These are phyloP conservation scores for Hypericum perforatum DNA, from an alignment of 345 rosid genomes.

Conservation along the genomic window DNA sequence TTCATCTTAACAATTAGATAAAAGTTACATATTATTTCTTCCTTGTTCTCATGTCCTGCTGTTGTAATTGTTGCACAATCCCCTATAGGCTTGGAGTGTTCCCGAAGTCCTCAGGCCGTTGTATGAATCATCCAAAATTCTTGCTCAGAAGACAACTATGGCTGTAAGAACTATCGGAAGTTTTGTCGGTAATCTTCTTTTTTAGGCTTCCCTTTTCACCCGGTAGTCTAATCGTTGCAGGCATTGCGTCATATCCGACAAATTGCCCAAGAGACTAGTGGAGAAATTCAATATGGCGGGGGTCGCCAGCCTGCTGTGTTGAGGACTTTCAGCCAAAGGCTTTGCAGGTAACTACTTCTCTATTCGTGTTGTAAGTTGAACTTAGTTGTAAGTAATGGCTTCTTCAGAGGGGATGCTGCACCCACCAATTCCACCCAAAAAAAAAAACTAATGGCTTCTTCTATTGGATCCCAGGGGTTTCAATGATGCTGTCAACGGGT, in stretches of 20 bases:
- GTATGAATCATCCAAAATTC: conserved; percentile 83
- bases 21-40: neutral
- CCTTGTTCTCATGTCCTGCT: neutral
- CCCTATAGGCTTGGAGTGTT: conserved; percentile 65
- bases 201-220: conserved; percentile 2
- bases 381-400: neutral
- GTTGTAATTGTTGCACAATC: neutral
- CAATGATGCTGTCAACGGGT: conserved; percentile 91
- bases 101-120: conserved; percentile 96
- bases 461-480: conserved; percentile 57
- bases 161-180: conserved; percentile 45
- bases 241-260: conserved; percentile 79
- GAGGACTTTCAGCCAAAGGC: conserved; percentile 88
- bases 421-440: too few species aligned
- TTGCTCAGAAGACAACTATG: conserved; percentile 88
- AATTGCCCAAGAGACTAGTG: conserved; percentile 85
- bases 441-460: neutral
- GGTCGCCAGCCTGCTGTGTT: conserved; percentile 94
- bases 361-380: too few species aligned
- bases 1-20: neutral
- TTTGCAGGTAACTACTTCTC: conserved; percentile 49
- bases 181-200: neutral
- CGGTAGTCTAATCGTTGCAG: conserved; percentile 22
- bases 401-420: too few species aligned
- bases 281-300: conserved; percentile 87